Evolutionary conservation across 2,329 filamentous ascomycete genomes (phyloP).

Genomic region (Lachnellula suecica): DNA sequence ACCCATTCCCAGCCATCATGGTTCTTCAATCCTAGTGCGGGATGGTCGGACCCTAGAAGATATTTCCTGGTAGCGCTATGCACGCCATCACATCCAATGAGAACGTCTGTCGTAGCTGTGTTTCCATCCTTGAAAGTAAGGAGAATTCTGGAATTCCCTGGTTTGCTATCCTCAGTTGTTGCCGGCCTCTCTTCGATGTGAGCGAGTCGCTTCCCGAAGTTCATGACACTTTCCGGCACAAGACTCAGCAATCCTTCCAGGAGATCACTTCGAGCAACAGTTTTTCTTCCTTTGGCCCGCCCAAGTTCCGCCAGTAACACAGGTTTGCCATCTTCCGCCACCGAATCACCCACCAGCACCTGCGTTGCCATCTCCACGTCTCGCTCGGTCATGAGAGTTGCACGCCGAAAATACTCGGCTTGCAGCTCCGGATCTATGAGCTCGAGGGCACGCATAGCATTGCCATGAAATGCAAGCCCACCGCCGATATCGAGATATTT

Average conservation of each 20-base stretch:
- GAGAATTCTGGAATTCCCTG: background rate
- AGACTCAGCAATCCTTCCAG: background rate
- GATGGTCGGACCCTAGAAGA: conserved; percentile 3
- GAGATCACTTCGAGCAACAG: background rate
- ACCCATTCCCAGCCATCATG: conserved; percentile 5
- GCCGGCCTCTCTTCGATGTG: background rate
- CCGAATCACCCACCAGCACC: background rate
- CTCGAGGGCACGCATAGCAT: background rate
- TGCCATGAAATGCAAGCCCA: background rate
- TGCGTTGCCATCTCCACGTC: background rate
- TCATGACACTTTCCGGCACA: background rate
- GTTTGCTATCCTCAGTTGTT: background rate
- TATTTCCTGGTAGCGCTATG: conserved; percentile 5
- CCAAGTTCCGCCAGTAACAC: background rate
- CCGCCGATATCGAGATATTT: background rate
- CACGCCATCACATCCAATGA: background rate
- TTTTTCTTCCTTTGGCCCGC: background rate
- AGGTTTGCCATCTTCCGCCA: background rate
- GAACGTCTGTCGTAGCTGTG: background rate
- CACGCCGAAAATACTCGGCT: background rate
- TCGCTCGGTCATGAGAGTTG: background rate
- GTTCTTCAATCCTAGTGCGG: conserved; percentile 2
- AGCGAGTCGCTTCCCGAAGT: background rate
- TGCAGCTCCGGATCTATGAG: background rate
- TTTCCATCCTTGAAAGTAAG: background rate